phyloP scores from a whole-genome alignment of 495 filamentous ascomycete species.

The Penicillium dipodomyicola region DNA sequence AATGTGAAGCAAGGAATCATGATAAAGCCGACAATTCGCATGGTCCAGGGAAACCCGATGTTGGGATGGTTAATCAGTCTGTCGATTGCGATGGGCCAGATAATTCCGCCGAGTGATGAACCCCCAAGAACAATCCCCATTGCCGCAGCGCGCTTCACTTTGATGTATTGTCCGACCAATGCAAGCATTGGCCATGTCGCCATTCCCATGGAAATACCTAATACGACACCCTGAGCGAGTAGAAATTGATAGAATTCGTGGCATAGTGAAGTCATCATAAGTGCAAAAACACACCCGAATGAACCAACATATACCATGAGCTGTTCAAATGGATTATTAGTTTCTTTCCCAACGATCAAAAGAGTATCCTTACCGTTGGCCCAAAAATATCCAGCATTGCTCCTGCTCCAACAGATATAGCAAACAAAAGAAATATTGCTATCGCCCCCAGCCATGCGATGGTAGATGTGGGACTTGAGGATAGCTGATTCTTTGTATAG shows the following conservation, averaged over 20 bases:
- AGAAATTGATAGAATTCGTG: conserved; percentile 60
- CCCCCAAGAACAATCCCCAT: conserved; percentile 55
- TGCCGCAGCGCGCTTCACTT: conserved; percentile 50
- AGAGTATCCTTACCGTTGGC: conserved; percentile 20
- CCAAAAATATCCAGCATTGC: conserved; percentile 41
- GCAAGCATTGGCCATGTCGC: conserved; percentile 52
- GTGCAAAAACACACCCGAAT: conserved; percentile 35
- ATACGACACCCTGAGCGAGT: conserved; percentile 58
- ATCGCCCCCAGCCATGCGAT: conserved; percentile 64
- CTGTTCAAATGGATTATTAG: conserved; percentile 17
- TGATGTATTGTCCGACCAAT: conserved; percentile 54
- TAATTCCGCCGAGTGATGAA: conserved; percentile 56
- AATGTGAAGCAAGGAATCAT: conserved; percentile 56
- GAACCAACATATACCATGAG: conserved; percentile 29
- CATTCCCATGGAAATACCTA: conserved; percentile 50
- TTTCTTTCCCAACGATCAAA: background rate
- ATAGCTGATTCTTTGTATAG: conserved; percentile 53
- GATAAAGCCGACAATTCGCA: conserved; percentile 49
- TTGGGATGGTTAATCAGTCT: conserved; percentile 29
- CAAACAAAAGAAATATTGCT: conserved; percentile 40
- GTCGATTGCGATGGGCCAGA: conserved; percentile 47
- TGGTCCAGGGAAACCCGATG: conserved; percentile 50
- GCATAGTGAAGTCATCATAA: conserved; percentile 61
- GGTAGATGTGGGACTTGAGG: conserved; percentile 42
- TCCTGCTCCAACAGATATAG: conserved; percentile 34